Conservation (phyloP, 208 protist species). For the Trypanosomatidae sp. region DNA sequence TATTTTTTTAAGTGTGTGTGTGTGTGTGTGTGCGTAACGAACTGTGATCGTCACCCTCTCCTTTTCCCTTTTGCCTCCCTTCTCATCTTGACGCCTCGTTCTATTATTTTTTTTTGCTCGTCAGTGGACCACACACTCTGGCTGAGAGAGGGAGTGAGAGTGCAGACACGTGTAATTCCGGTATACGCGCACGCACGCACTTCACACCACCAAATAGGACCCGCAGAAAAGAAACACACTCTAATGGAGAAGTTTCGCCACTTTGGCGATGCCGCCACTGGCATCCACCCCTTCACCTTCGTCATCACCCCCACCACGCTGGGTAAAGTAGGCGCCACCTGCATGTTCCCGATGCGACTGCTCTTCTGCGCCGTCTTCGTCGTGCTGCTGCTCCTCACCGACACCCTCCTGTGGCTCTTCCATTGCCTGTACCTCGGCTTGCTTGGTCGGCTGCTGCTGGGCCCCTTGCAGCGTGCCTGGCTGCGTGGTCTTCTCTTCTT, state of each 20-base stretch:
- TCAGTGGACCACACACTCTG: too few species aligned
- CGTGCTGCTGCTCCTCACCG: constrained; percentile 42
- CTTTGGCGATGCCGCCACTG: constrained; percentile 75
- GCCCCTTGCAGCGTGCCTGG: constrained; percentile 40
- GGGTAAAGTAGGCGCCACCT: constrained; percentile 25
- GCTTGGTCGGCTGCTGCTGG: constrained; percentile 33
- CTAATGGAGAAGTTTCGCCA: constrained; percentile 78
- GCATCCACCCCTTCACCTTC: constrained; percentile 76
- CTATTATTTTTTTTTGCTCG: too few species aligned
- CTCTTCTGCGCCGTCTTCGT: constrained; percentile 40
- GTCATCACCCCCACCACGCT: constrained; percentile 38
- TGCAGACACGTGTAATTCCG: too few species aligned
- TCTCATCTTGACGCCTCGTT: too few species aligned
- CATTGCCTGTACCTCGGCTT: constrained; percentile 31
- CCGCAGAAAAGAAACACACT: background rate
- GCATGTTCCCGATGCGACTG: constrained; percentile 62
- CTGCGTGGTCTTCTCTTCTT: constrained; percentile 61
- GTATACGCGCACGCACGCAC: background rate
- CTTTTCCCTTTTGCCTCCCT: too few species aligned
- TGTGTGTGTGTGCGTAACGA: too few species aligned
- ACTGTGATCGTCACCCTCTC: background rate
- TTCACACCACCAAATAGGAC: background rate
- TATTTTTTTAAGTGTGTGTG: background rate
- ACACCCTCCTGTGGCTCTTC: constrained; percentile 48
- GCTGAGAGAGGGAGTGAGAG: too few species aligned